Percentiles rank a stretch among this genome's conserved stretches.
Conservation (phyloP, 495 filamentous ascomycete species). For the Aspergillus avenaceus region DNA sequence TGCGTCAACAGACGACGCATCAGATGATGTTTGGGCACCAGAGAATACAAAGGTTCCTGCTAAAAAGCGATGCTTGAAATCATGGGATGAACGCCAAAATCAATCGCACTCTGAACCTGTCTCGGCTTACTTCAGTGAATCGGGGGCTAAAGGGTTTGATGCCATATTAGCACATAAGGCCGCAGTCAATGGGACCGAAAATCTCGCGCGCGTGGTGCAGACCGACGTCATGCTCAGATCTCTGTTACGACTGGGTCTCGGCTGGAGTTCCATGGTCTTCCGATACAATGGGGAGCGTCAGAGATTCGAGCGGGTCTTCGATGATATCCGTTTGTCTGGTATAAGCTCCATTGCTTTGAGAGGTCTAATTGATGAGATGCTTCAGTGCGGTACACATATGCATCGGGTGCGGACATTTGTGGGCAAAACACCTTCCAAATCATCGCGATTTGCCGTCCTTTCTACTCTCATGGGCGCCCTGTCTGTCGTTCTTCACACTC, state of each 20-base stretch:
- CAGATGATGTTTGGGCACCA: slow-evolving; percentile 55
- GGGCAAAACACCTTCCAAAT: slow-evolving; percentile 25
- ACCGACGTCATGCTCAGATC: slow-evolving; percentile 54
- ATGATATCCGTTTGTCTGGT: slow-evolving; percentile 63
- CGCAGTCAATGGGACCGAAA: slow-evolving; percentile 1
- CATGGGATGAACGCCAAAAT: slow-evolving; percentile 69
- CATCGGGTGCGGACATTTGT: slow-evolving; percentile 58
- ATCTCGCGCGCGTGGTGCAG: slow-evolving; percentile 21
- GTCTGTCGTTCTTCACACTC: slow-evolving; percentile 31
- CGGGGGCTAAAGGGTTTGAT: slow-evolving; percentile 70
- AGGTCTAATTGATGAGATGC: slow-evolving; percentile 49
- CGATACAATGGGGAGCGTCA: slow-evolving; percentile 54
- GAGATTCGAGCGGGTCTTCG: slow-evolving; percentile 53
- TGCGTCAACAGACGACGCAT: slow-evolving; percentile 16
- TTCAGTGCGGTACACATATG: slow-evolving; percentile 69
- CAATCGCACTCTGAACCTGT: slow-evolving; percentile 34
- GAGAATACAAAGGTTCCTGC: slow-evolving; percentile 14
- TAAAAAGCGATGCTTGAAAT: slow-evolving; percentile 43
- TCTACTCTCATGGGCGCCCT: slow-evolving; percentile 34
- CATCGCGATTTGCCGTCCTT: slow-evolving; percentile 26
- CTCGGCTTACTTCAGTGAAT: slow-evolving; percentile 72
- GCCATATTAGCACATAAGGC: slow-evolving; percentile 46
- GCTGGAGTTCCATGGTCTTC: slow-evolving; percentile 78
- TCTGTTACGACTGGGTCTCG: slow-evolving; percentile 69
- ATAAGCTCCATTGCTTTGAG: slow-evolving; percentile 55